These are phyloP conservation scores for Thinopyrum elongatum DNA, from an alignment of 176 grass and related monocot genomes.

Conservation along the genomic window DNA sequence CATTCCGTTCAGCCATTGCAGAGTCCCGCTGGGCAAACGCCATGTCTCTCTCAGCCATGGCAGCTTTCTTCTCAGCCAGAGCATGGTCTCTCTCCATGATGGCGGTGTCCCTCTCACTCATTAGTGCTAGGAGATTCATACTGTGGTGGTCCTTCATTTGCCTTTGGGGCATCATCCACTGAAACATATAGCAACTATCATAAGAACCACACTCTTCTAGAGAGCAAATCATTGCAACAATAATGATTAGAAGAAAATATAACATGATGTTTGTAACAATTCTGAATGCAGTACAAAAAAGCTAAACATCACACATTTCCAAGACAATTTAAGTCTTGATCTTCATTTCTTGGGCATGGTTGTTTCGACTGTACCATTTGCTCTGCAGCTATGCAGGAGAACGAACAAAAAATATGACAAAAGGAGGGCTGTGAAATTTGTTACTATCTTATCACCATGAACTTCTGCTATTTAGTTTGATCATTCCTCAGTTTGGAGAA, in stretches of 20 bases:
- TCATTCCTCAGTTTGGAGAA: background rate
- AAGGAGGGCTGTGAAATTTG: background rate
- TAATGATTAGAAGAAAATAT: background rate
- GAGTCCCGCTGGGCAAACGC: conserved; percentile 75
- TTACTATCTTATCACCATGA: background rate
- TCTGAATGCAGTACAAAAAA: background rate
- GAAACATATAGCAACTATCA: conserved; percentile 13
- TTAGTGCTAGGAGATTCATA: conserved; percentile 55
- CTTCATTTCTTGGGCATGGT: background rate
- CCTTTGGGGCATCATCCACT: conserved; percentile 93
- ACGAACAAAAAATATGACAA: background rate
- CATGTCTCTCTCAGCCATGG: conserved; percentile 75
- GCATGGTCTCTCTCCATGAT: conserved; percentile 78
- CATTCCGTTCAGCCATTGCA: conserved; percentile 71
- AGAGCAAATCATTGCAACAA: background rate
- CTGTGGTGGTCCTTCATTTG: conserved; percentile 75
- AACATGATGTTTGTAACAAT: background rate
- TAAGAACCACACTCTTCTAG: background rate
- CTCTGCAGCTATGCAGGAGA: background rate
- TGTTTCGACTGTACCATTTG: background rate
- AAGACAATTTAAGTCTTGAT: background rate
- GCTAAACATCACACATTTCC: background rate
- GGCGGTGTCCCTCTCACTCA: conserved; percentile 79
- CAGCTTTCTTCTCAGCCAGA: conserved; percentile 84
- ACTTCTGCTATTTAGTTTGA: background rate